Base-by-base conservation (phyloP, 106 monocot species). In the Dendrobium officinale region DNA sequence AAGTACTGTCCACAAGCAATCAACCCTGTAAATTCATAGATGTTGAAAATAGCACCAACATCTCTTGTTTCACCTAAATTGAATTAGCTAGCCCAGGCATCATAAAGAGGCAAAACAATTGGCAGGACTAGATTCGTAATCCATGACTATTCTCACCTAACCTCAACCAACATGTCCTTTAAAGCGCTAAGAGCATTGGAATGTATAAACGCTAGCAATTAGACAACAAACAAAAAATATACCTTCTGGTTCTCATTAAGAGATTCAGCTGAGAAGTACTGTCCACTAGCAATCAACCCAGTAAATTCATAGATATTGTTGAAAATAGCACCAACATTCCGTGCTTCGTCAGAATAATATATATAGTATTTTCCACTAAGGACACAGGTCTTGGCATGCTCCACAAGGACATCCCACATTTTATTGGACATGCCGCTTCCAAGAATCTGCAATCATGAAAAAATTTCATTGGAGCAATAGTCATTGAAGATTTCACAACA, bases 261-360 rank as follows among this genome's bases (percentile, higher is more conserved):
- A 79, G 67, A 79, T 42, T 79, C 83, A 40, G 83, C 78, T 83
- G 91, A 91, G 70, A 67, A 55, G 80, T 88, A 91, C 43, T 88
- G 88, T 43, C 75, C 86, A 72, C 44, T 56, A 31, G 82, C 88
- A 78, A 91, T 88, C 67, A 91, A 73, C 9, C 91, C 91, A 80
- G 51, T 88, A 74, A 91, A 91, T 82, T 91, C 91, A 66, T 88
- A 91, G 37, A 91, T 88, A 64, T 91, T 91, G 79, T 91, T 88
- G 75, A 91, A 91, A 72, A 91, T 79, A 31, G 86, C 90, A 78
- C 90, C 88, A 45, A 86, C 67, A 77, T 84, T 88, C 49, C 84
- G 84, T 44, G 86, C 48, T n/a, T 86, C 84, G 81, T 88, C 91
- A 81, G 91, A 75, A 82, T 91, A 88, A 84, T 86, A 91, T 16